phyloP scores from a whole-genome alignment of 1,139 yeast genomes.

The Suhomyces terraborum region DNA sequence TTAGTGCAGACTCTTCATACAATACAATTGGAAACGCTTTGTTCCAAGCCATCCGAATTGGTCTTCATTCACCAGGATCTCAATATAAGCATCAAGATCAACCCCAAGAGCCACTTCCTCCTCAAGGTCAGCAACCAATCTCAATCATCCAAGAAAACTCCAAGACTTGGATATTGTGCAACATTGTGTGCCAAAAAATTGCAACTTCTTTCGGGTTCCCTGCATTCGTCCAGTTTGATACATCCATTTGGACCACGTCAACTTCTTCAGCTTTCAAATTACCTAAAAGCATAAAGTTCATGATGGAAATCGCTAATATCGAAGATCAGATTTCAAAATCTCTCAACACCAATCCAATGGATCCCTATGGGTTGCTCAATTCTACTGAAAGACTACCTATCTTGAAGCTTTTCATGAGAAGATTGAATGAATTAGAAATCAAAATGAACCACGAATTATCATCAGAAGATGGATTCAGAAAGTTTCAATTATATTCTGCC shows the following conservation, averaged over 20 bases:
- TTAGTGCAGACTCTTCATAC: slow-evolving; percentile 96
- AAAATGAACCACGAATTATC: slow-evolving; percentile 37
- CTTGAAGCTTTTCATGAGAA: slow-evolving; percentile 65
- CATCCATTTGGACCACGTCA: slow-evolving; percentile 57
- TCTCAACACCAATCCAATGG: slow-evolving; percentile 69
- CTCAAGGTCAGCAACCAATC: slow-evolving; percentile 25
- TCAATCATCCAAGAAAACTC: slow-evolving; percentile 71
- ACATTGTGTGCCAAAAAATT: slow-evolving; percentile 82
- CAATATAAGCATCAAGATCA: slow-evolving; percentile 10
- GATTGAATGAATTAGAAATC: slow-evolving; percentile 74
- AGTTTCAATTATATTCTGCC: slow-evolving; percentile 68
- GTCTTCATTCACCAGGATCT: slow-evolving; percentile 69
- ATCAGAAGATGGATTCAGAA: slow-evolving; percentile 61
- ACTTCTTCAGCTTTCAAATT: slow-evolving; percentile 28
- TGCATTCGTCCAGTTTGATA: slow-evolving; percentile 83
- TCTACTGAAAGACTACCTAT: slow-evolving; percentile 73
- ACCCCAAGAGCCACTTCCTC: slow-evolving; percentile 13
- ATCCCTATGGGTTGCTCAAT: slow-evolving; percentile 65
- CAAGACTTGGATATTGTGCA: slow-evolving; percentile 92
- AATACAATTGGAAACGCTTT: slow-evolving; percentile 90
- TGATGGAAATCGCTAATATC: slow-evolving; percentile 80
- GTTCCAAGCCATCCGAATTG: slow-evolving; percentile 88
- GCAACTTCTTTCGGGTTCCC: slow-evolving; percentile 96
- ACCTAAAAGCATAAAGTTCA: slow-evolving; percentile 64
- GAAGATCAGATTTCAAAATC: slow-evolving; percentile 85